Percentiles rank a stretch among this genome's conserved stretches.
phyloP scores from a whole-genome alignment of 495 filamentous ascomycete genomes.

The Penicillium bialowiezense region DNA sequence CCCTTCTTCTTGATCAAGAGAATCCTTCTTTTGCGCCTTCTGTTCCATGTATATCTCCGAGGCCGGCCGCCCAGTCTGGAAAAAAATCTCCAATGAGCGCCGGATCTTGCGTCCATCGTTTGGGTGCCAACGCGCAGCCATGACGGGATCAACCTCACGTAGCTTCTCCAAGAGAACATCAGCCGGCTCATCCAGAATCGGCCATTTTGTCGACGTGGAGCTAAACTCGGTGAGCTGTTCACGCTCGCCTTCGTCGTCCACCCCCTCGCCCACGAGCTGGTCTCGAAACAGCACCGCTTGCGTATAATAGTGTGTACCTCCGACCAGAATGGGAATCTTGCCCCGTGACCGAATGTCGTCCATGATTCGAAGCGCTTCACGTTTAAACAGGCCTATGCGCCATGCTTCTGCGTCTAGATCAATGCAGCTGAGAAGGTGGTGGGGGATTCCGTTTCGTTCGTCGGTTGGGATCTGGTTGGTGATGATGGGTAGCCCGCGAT shows the following conservation, averaged over 20 bases:
- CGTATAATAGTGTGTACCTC: slow-evolving; percentile 93
- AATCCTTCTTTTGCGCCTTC: slow-evolving; percentile 25
- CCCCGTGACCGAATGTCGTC: slow-evolving; percentile 72
- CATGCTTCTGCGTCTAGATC: slow-evolving; percentile 73
- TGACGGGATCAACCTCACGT: slow-evolving; percentile 76
- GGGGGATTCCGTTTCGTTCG: slow-evolving; percentile 78
- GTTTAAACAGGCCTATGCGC: slow-evolving; percentile 71
- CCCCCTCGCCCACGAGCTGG: slow-evolving; percentile 47
- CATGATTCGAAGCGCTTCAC: slow-evolving; percentile 66
- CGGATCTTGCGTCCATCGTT: slow-evolving; percentile 87
- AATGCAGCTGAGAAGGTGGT: slow-evolving; percentile 83
- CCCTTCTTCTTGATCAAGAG: slow-evolving; percentile 22
- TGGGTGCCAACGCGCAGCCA: slow-evolving; percentile 92
- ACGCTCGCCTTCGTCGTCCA: slow-evolving; percentile 16
- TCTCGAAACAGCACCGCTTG: slow-evolving; percentile 82
- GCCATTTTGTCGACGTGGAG: slow-evolving; percentile 48
- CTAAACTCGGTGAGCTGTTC: slow-evolving; percentile 16
- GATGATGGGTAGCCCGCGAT: slow-evolving; percentile 86
- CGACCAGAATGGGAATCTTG: slow-evolving; percentile 84
- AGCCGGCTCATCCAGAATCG: slow-evolving; percentile 68
- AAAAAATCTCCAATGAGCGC: slow-evolving; percentile 85
- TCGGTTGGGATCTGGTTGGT: slow-evolving; percentile 83
- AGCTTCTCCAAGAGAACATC: slow-evolving; percentile 69
- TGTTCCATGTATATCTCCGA: slow-evolving; percentile 90
- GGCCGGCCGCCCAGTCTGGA: slow-evolving; percentile 72